Percentiles rank a stretch among this genome's conserved stretches.
These are phyloP conservation scores for Paraphaeosphaeria sporulosa DNA, from an alignment of 2,329 filamentous ascomycete genomes.

Conservation along the genomic window DNA sequence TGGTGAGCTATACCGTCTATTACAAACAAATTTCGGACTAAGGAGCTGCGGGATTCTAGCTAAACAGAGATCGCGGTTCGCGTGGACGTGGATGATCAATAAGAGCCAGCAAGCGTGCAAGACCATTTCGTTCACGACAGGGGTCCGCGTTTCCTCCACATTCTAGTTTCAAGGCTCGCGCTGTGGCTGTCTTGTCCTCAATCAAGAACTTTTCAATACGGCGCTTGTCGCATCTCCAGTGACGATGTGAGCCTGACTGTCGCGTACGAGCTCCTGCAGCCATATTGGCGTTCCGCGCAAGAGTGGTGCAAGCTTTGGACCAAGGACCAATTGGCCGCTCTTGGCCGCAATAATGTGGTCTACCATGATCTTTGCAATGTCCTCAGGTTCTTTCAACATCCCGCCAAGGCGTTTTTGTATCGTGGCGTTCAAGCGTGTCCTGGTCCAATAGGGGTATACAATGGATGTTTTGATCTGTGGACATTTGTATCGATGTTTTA, in stretches of 20 bases:
- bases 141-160: conserved; percentile 9
- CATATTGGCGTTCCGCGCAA: conserved; percentile 42
- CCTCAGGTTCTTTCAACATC: conserved; percentile 48
- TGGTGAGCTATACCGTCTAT: background rate
- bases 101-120: background rate
- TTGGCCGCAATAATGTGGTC: conserved; percentile 52
- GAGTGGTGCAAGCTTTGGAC: conserved; percentile 32
- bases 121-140: background rate
- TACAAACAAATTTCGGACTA: background rate
- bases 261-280: conserved; percentile 45
- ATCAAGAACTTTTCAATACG: conserved; percentile 15
- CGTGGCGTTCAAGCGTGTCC: conserved; percentile 47
- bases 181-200: conserved; percentile 11
- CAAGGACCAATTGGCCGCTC: conserved; percentile 53
- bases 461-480: conserved; percentile 54
- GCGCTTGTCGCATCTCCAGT: conserved; percentile 36
- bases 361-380: conserved; percentile 53
- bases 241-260: conserved; percentile 39
- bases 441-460: conserved; percentile 53
- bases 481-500: conserved; percentile 52
- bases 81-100: background rate
- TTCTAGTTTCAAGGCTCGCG: conserved; percentile 16
- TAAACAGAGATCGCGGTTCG: background rate
- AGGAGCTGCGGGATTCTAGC: too few relatives aligned
- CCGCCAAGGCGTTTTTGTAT: conserved; percentile 37